Conservation (phyloP, 257 asterid genomes). For the Nicotiana tomentosiformis region DNA sequence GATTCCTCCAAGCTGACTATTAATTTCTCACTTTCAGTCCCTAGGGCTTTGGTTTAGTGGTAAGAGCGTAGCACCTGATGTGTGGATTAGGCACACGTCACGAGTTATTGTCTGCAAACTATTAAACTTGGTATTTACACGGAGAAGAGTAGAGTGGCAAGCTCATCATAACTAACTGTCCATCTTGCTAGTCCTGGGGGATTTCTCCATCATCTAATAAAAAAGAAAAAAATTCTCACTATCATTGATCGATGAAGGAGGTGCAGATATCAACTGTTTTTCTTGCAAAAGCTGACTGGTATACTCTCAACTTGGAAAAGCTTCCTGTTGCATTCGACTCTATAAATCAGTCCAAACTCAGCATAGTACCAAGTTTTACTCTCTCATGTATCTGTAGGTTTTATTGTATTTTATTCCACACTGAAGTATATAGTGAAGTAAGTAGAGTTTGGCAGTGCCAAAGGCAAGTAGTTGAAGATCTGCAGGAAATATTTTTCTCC, state of each 20-base stretch:
- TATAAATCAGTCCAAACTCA: not conserved
- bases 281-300: constrained; percentile 9
- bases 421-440: not conserved
- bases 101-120: not conserved
- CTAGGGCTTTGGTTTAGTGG: not conserved
- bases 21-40: constrained; percentile 7
- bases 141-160: not conserved
- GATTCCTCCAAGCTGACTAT: constrained; percentile 62
- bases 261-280: constrained; percentile 14
- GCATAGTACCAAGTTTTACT: not conserved
- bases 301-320: constrained; percentile 15
- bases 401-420: not conserved
- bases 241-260: constrained; percentile 27
- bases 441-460: not conserved
- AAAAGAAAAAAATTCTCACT: not conserved
- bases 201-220: not conserved
- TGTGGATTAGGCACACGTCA: not conserved
- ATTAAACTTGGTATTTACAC: not conserved
- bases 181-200: not conserved
- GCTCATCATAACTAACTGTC: too few relatives aligned
- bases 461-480: not conserved
- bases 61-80: not conserved
- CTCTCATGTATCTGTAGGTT: not conserved
- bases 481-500: not conserved
- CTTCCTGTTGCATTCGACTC: not conserved